These are phyloP conservation scores for Euphorbia celastroides DNA, from an alignment of 441 rosid species.

Conservation along the genomic window DNA sequence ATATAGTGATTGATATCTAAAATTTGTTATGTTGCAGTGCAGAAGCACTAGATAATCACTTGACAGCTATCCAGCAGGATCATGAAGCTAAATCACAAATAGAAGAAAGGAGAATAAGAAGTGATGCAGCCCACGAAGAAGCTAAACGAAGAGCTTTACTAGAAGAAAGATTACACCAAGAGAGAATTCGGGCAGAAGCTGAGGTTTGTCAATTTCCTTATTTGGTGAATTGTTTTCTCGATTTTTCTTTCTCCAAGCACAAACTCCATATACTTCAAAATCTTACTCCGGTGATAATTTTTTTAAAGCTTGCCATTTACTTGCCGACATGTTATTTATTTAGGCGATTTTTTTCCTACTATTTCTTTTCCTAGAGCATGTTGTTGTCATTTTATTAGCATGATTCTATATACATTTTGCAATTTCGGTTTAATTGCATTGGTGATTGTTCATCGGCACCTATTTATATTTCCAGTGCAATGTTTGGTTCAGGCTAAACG, in stretches of 20 bases:
- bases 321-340: background rate
- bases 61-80: constrained; percentile 76
- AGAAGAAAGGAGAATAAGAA: constrained; percentile 81
- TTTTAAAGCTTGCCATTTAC: background rate
- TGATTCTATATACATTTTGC: no score
- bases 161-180: constrained; percentile 78
- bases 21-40: constrained; percentile 45
- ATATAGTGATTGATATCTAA: background rate
- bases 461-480: no score
- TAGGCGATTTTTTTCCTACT: background rate
- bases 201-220: constrained; percentile 50
- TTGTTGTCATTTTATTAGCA: background rate
- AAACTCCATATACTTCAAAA: background rate
- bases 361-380: background rate
- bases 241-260: background rate
- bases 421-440: background rate
- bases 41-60: constrained; percentile 87
- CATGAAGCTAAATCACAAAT: constrained; percentile 80
- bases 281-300: background rate
- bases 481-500: constrained; percentile 48
- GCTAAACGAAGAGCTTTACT: constrained; percentile 69
- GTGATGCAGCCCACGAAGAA: constrained; percentile 85
- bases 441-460: background rate
- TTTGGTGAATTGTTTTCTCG: background rate
- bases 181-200: constrained; percentile 75